A percentile compares a stretch with the other conserved stretches of the same genome.
Evolutionary conservation across 306 rosid genomes (phyloP).

Genomic region (Styphnolobium japonicum): DNA sequence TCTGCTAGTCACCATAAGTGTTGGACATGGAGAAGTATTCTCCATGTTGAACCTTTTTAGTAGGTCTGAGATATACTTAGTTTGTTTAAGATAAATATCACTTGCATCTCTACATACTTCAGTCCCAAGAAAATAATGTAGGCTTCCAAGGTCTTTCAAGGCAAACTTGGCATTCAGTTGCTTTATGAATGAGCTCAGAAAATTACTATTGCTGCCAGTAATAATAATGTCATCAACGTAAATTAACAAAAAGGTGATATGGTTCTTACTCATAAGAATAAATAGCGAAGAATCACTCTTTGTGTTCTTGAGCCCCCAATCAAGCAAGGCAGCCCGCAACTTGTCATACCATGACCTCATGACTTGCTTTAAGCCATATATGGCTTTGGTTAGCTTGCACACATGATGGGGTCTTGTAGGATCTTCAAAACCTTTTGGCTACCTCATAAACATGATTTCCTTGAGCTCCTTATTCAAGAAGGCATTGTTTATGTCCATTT

Average conservation of each 20-base stretch:
- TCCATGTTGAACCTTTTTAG: too few species aligned
- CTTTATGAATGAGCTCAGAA: neutral
- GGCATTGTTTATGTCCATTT: too few species aligned
- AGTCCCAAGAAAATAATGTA: neutral
- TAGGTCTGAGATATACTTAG: neutral
- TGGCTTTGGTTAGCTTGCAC: too few species aligned
- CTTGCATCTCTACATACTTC: neutral
- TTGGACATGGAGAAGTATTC: too few species aligned
- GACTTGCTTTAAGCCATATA: too few species aligned
- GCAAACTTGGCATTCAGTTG: neutral
- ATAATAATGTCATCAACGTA: too few species aligned
- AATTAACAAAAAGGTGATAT: neutral
- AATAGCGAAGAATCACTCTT: neutral
- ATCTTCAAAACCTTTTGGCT: neutral
- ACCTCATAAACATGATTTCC: neutral
- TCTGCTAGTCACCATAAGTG: too few species aligned
- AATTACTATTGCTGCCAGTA: neutral
- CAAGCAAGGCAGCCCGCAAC: neutral
- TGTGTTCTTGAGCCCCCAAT: neutral
- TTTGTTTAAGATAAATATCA: neutral
- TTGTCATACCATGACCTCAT: too few species aligned
- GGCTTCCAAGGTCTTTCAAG: neutral
- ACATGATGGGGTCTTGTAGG: neutral
- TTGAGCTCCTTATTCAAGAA: too few species aligned
- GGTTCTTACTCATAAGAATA: neutral